Conservation (phyloP, 208 protist genomes). For the Giardia duodenalis region DNA sequence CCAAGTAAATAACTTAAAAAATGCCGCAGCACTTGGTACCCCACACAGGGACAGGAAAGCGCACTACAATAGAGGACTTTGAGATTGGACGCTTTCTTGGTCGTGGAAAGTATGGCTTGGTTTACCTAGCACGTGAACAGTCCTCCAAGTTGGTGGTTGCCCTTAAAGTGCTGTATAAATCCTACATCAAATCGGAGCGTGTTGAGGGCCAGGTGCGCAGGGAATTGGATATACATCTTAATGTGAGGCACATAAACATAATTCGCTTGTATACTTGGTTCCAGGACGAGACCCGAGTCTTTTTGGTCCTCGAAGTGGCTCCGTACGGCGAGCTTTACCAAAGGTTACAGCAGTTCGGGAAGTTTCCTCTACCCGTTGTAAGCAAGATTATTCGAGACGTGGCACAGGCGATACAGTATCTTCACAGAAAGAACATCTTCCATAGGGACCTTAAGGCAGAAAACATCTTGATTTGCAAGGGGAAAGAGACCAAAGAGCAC, state of each 20-base stretch:
- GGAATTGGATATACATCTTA: conserved; percentile 21
- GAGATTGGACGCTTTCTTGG: conserved; percentile 23
- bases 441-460: conserved; percentile 18
- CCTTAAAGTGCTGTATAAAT: conserved; percentile 25
- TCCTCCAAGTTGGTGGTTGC: background rate
- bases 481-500: background rate
- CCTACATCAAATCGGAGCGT: background rate
- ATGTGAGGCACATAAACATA: conserved; percentile 14
- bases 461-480: background rate
- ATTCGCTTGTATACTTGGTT: conserved; percentile 2
- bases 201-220: background rate
- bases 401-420: background rate
- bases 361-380: background rate
- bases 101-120: conserved; percentile 19
- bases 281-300: background rate
- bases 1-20: conserved; percentile 1
- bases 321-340: background rate
- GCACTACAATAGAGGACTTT: conserved; percentile 16
- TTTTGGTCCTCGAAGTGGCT: conserved; percentile 17
- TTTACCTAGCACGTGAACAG: conserved; percentile 15
- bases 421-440: conserved; percentile 4
- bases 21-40: background rate
- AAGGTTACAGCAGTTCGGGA: background rate
- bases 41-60: background rate
- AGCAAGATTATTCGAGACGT: background rate